Percentiles rank a stretch among this genome's conserved stretches.
Conservation (phyloP, 305 asterid genomes). For the Solanum aculeatissimum region DNA sequence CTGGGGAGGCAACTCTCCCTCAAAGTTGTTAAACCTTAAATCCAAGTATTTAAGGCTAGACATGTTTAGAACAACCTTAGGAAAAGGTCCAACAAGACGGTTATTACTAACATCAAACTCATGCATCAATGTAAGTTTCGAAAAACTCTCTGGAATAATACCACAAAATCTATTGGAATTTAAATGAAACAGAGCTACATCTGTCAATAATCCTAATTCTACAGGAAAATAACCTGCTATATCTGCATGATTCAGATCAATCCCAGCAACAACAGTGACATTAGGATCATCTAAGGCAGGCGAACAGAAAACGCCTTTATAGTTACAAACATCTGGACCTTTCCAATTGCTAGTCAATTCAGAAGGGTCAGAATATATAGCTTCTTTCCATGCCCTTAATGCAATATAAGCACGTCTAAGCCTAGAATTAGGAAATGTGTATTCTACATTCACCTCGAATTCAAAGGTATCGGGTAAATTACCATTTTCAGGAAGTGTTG, state of each 20-base stretch:
- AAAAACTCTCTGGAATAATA: conserved; percentile 36
- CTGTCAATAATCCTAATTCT: conserved; percentile 45
- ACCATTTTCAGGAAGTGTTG: neutral
- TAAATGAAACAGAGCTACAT: conserved; percentile 44
- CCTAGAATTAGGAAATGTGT: conserved; percentile 24
- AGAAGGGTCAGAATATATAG: conserved; percentile 48
- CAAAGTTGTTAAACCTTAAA: conserved; percentile 62
- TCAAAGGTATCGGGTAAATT: neutral
- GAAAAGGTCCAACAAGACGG: conserved; percentile 57
- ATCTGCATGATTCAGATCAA: conserved; percentile 57
- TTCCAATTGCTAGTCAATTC: conserved; percentile 49
- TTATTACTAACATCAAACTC: conserved; percentile 71
- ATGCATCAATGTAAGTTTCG: conserved; percentile 24
- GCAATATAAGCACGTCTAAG: conserved; percentile 39
- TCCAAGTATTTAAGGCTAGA: conserved; percentile 45
- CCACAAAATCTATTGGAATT: conserved; percentile 73
- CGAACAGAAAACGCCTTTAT: conserved; percentile 53
- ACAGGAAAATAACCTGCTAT: conserved; percentile 62
- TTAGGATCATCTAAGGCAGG: conserved; percentile 35
- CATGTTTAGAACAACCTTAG: conserved; percentile 25
- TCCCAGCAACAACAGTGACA: conserved; percentile 66
- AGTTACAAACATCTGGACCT: conserved; percentile 55
- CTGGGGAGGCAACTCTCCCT: conserved; percentile 38
- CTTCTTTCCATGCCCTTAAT: conserved; percentile 44
- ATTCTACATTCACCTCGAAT: neutral